phyloP scores from a whole-genome alignment of 23 red algal genomes.

The Gracilaria vermiculophylla region DNA sequence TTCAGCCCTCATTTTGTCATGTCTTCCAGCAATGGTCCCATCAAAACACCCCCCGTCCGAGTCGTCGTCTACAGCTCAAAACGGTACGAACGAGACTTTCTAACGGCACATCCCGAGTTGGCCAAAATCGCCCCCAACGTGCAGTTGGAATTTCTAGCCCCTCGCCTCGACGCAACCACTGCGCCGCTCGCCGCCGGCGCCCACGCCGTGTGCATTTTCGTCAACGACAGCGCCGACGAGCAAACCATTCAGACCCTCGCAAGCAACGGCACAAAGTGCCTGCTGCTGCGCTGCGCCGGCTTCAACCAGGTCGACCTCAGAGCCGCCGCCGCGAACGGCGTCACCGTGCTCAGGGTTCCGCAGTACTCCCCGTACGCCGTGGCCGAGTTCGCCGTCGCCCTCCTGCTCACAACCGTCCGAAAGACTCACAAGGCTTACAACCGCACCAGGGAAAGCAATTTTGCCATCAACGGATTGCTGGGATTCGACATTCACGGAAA shows the following conservation, averaged over 20 bases:
- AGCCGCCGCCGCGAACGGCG: slow-evolving; percentile 32
- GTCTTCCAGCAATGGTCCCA: background rate
- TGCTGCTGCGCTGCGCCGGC: slow-evolving; percentile 78
- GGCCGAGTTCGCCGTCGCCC: slow-evolving; percentile 73
- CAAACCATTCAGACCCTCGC: slow-evolving; percentile 20
- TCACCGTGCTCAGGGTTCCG: slow-evolving; percentile 73
- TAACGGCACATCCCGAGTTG: background rate
- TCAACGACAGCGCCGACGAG: slow-evolving; percentile 47
- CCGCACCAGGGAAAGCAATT: slow-evolving; percentile 75
- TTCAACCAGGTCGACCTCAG: slow-evolving; percentile 82
- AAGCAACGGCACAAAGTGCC: slow-evolving; percentile 5
- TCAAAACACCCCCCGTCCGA: background rate
- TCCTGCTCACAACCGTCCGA: slow-evolving; percentile 56
- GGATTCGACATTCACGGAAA: slow-evolving; percentile 79
- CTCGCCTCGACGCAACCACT: slow-evolving; percentile 35
- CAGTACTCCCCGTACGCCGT: slow-evolving; percentile 82
- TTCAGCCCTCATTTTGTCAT: slow-evolving; percentile 24
- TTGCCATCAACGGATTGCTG: slow-evolving; percentile 62
- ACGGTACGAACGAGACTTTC: slow-evolving; percentile 51
- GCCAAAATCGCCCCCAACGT: slow-evolving; percentile 15
- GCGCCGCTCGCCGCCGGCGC: slow-evolving; percentile 40
- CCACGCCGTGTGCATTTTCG: slow-evolving; percentile 56
- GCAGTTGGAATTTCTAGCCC: slow-evolving; percentile 32
- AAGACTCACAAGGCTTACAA: slow-evolving; percentile 84
- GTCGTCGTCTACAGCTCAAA: slow-evolving; percentile 58